Evolutionary conservation across 768 basidiomycete genomes (phyloP).

Genomic region (Megacollybia marginata): DNA sequence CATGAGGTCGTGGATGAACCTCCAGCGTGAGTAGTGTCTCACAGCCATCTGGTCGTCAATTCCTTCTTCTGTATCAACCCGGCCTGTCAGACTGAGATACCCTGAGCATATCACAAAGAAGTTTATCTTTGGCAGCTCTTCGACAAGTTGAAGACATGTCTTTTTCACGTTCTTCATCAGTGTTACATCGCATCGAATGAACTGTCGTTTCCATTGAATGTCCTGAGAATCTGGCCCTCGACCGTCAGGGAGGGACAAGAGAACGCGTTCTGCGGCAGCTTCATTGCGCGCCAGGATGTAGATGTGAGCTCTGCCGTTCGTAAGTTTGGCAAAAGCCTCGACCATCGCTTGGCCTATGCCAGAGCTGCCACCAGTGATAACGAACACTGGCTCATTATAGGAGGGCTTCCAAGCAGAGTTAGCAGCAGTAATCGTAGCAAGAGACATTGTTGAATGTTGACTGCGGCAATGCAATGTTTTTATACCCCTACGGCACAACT

Average conservation of each 20-base stretch:
- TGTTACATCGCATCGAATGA: conserved; percentile 15
- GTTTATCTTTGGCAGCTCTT: conserved; percentile 2
- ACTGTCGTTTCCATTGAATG: conserved; percentile 10
- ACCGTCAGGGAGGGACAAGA: conserved; percentile 2
- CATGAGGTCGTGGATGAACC: background rate
- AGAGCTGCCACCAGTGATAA: conserved; percentile 9
- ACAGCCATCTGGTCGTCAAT: background rate
- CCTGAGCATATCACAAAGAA: conserved; percentile 5
- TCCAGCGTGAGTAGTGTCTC: background rate
- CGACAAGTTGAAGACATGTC: background rate
- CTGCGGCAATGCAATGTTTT: background rate
- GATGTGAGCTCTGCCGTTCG: conserved; percentile 28
- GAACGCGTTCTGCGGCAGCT: conserved; percentile 13
- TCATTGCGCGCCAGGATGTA: conserved; percentile 26
- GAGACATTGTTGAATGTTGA: background rate
- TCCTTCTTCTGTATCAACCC: background rate
- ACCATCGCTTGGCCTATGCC: conserved; percentile 23
- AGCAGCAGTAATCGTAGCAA: conserved; percentile 6
- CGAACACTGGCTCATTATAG: conserved; percentile 1
- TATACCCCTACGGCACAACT: no score
- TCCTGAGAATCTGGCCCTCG: conserved; percentile 6
- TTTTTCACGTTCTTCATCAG: conserved; percentile 6
- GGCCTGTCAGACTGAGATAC: background rate
- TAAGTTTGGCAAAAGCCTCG: conserved; percentile 22
- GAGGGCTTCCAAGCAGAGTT: conserved; percentile 8